Conservation (phyloP, 2,329 filamentous ascomycete genomes). For the Aspergillus calidoustus region DNA sequence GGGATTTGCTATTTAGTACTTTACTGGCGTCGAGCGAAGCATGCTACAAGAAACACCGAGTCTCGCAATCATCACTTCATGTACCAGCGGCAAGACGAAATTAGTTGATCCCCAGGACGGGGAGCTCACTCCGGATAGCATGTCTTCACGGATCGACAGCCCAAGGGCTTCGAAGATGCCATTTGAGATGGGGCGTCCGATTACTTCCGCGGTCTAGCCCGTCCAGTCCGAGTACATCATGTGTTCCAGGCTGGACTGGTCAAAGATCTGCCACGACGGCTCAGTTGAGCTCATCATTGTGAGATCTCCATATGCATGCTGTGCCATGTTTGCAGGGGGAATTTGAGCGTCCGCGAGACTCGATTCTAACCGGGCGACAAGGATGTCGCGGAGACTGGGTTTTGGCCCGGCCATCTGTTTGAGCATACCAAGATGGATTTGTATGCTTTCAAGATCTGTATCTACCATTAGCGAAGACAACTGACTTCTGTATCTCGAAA, state of each 20-base stretch:
- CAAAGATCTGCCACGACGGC: slow-evolving; percentile 10
- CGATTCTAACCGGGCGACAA: slow-evolving; percentile 12
- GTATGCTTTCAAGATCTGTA: slow-evolving; percentile 3
- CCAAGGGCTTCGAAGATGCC: slow-evolving; percentile 1
- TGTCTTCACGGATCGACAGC: slow-evolving; percentile 3
- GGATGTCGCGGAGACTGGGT: slow-evolving; percentile 1
- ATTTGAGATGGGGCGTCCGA: not conserved
- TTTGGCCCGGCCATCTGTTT: slow-evolving; percentile 7
- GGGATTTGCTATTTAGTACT: not conserved
- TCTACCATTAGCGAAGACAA: not conserved
- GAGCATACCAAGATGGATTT: slow-evolving; percentile 11
- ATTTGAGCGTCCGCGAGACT: slow-evolving; percentile 5
- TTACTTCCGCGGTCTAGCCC: not conserved
- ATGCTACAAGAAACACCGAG: not conserved
- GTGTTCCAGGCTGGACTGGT: slow-evolving; percentile 11
- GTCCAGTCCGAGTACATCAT: slow-evolving; percentile 14
- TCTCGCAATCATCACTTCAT: not conserved
- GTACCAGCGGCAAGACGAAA: not conserved
- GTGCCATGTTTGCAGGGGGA: not conserved
- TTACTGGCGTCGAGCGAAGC: not conserved
- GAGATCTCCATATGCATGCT: not conserved
- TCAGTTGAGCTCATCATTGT: not conserved
- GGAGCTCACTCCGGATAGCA: slow-evolving; percentile 4
- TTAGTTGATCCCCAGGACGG: not conserved
- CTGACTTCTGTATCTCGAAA: not conserved